Percentiles rank a stretch among this genome's conserved stretches.
These are phyloP conservation scores for Nicotiana paniculata DNA, from an alignment of 257 asterid genomes.

Conservation along the genomic window DNA sequence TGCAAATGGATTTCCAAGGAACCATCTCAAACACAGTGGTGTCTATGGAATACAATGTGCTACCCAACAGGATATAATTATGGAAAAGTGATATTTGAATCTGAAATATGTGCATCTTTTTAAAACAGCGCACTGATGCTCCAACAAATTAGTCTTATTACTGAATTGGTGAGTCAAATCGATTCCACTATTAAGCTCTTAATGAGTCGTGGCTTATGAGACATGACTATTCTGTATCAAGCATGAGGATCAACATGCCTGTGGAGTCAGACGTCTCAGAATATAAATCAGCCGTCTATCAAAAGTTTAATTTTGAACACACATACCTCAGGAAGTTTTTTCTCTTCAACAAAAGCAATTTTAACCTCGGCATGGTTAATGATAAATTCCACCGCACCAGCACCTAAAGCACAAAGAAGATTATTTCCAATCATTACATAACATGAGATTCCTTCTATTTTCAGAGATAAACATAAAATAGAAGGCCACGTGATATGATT, in stretches of 20 bases:
- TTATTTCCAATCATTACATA: slow-evolving; percentile 3
- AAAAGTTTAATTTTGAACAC: neutral
- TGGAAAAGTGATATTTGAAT: neutral
- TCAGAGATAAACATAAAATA: neutral
- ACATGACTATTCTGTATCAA: neutral
- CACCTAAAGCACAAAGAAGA: slow-evolving; percentile 50
- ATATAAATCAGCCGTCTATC: neutral
- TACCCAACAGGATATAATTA: neutral
- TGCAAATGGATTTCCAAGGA: neutral
- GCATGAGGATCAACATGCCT: neutral
- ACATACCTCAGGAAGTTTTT: slow-evolving; percentile 74
- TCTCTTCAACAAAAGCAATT: slow-evolving; percentile 88
- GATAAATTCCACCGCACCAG: slow-evolving; percentile 91
- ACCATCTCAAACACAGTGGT: neutral
- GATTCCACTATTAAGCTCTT: neutral
- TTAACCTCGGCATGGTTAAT: slow-evolving; percentile 90
- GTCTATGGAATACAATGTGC: neutral
- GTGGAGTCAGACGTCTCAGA: neutral
- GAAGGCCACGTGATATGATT: neutral
- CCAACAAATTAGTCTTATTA: neutral
- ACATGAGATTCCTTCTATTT: slow-evolving; percentile 3
- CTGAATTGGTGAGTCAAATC: neutral
- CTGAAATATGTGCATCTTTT: neutral
- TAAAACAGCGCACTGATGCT: neutral
- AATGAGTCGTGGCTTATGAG: neutral